Conservation (phyloP, 1,284 basidiomycete genomes). For the Stygiomarasmius scandens region DNA sequence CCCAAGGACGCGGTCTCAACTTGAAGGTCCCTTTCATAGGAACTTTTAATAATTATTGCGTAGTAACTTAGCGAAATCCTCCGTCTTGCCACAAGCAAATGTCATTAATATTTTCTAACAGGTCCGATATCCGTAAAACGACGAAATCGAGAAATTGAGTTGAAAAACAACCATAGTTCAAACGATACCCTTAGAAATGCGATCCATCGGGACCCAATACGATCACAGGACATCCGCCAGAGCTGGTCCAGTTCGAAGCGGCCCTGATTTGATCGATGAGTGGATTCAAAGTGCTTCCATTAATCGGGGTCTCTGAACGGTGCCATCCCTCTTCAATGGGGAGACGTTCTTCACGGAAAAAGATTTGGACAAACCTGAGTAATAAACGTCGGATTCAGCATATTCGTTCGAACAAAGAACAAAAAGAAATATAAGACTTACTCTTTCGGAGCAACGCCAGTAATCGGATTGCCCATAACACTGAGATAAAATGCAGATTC, state of each 20-base stretch:
- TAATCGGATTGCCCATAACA: constrained; percentile 9
- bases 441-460: constrained; percentile 22
- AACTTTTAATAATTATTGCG: no score
- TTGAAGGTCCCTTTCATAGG: no score
- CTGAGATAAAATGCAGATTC: constrained; percentile 11
- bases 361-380: constrained; percentile 19
- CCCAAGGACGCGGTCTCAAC: no score
- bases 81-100: no score
- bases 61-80: no score
- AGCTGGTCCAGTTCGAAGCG: constrained; percentile 15
- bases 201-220: no score
- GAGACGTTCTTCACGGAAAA: constrained; percentile 18
- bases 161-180: no score
- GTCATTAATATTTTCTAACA: no score
- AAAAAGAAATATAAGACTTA: constrained; percentile 1
- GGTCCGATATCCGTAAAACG: no score
- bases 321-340: constrained; percentile 17
- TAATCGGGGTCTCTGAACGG: constrained; percentile 13
- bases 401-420: no score
- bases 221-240: constrained; percentile 13
- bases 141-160: no score
- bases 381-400: constrained; percentile 9
- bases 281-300: constrained; percentile 8
- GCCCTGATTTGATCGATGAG: constrained; percentile 11
- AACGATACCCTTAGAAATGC: no score